Conservation (phyloP, 164 flowering plant species). For the Euptelea pleiosperma region DNA sequence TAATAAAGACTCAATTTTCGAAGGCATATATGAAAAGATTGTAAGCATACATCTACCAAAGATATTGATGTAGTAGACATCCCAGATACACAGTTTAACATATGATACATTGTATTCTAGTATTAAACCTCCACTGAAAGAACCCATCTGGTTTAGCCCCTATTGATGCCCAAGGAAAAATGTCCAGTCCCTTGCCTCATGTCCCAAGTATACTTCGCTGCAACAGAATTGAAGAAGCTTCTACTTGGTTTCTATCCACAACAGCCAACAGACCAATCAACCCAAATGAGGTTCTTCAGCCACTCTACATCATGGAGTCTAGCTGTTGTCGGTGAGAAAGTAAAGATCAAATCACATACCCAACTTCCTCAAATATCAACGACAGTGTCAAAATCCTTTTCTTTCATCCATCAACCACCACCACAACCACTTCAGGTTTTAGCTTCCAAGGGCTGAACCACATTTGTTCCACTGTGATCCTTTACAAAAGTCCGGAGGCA, state of each 20-base stretch:
- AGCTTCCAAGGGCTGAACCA: constrained; percentile 14
- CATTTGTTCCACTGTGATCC: constrained; percentile 28
- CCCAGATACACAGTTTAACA: too few species aligned
- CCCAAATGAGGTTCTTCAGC: neutral
- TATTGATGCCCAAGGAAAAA: neutral
- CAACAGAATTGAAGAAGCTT: neutral
- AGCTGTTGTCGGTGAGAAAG: too few species aligned
- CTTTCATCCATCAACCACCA: neutral
- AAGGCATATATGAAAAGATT: too few species aligned
- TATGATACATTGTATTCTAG: too few species aligned
- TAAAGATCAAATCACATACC: too few species aligned
- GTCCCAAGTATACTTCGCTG: neutral
- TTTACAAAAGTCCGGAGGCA: constrained; percentile 76
- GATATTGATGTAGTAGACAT: too few species aligned
- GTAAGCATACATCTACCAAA: too few species aligned
- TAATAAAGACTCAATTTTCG: too few species aligned
- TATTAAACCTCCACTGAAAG: too few species aligned
- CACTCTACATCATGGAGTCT: neutral
- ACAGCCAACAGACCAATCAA: neutral
- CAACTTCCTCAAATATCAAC: neutral
- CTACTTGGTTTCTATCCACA: neutral
- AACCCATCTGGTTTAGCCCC: too few species aligned
- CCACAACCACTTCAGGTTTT: constrained; percentile 11
- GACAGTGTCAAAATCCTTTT: neutral
- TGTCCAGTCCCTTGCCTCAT: neutral